These are phyloP conservation scores for Achaetomiella virescens DNA, from an alignment of 495 filamentous ascomycete genomes.

Conservation along the genomic window DNA sequence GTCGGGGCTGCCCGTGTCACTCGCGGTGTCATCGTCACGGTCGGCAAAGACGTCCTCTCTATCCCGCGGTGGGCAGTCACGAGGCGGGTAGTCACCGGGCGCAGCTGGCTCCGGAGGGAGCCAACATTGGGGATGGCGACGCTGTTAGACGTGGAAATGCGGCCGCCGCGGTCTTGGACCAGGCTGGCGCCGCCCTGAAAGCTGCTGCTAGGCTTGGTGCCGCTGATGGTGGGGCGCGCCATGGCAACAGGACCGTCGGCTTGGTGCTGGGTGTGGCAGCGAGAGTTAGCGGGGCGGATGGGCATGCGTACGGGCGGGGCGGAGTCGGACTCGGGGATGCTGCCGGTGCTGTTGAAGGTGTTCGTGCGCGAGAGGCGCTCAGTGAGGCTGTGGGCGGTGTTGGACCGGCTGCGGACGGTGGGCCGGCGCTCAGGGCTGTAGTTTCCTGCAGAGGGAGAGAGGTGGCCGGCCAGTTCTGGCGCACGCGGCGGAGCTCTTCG, in stretches of 20 bases:
- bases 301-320: conserved; percentile 49
- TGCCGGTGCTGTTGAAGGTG: conserved; percentile 29
- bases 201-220: conserved; percentile 33
- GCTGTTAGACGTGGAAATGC: conserved; percentile 25
- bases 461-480: conserved; percentile 40
- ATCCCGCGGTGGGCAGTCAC: conserved; percentile 17
- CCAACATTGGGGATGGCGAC: conserved; percentile 29
- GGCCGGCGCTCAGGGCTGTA: conserved; percentile 26
- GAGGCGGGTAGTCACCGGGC: conserved; percentile 37
- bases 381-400: conserved; percentile 40
- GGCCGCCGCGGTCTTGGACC: conserved; percentile 24
- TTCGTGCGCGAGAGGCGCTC: conserved; percentile 37
- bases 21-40: conserved; percentile 54
- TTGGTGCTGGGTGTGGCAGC: conserved; percentile 34
- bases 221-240: conserved; percentile 24
- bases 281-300: conserved; percentile 48
- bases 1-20: conserved; percentile 54
- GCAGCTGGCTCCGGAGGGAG: conserved; percentile 36
- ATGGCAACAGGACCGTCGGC: conserved; percentile 28
- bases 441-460: not conserved
- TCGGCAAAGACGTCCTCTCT: conserved; percentile 59
- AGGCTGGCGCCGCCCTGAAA: conserved; percentile 27
- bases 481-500: conserved; percentile 54
- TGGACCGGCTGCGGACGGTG: conserved; percentile 39
- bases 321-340: conserved; percentile 31